These are phyloP conservation scores for Amylocystis lapponica DNA, from an alignment of 768 basidiomycete genomes.

Conservation along the genomic window DNA sequence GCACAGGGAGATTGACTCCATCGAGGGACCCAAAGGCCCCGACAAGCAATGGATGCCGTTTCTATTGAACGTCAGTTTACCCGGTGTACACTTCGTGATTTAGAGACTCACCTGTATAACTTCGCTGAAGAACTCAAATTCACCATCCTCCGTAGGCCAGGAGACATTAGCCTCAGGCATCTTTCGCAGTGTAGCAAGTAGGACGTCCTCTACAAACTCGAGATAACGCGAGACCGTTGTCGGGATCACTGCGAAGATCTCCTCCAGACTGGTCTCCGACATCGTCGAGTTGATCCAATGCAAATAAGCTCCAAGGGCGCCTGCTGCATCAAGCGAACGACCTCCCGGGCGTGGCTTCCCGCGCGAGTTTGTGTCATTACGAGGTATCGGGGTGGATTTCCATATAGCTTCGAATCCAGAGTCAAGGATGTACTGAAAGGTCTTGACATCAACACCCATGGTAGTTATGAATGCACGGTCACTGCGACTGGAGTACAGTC, in stretches of 20 bases:
- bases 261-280: slow-evolving; percentile 30
- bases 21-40: too few relatives aligned
- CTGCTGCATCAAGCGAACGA: slow-evolving; percentile 32
- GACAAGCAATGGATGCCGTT: too few relatives aligned
- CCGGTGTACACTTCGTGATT: too few relatives aligned
- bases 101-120: too few relatives aligned
- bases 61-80: too few relatives aligned
- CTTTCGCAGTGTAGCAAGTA: slow-evolving; percentile 22
- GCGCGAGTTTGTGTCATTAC: slow-evolving; percentile 16
- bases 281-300: slow-evolving; percentile 39
- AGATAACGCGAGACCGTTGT: slow-evolving; percentile 32
- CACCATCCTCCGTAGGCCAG: slow-evolving; percentile 27
- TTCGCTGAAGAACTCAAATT: too few relatives aligned
- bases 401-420: slow-evolving; percentile 25
- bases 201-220: slow-evolving; percentile 26
- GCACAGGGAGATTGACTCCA: too few relatives aligned
- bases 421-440: slow-evolving; percentile 29
- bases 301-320: slow-evolving; percentile 35
- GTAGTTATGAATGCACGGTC: slow-evolving; percentile 40
- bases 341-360: slow-evolving; percentile 21
- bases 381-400: slow-evolving; percentile 22
- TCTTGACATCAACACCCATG: slow-evolving; percentile 25
- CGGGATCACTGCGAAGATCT: slow-evolving; percentile 39
- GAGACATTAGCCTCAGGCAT: slow-evolving; percentile 26
- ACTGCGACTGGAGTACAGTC: slow-evolving; percentile 22